Conservation (phyloP, 2,329 filamentous ascomycete species). For the Drechslerella dactyloides region DNA sequence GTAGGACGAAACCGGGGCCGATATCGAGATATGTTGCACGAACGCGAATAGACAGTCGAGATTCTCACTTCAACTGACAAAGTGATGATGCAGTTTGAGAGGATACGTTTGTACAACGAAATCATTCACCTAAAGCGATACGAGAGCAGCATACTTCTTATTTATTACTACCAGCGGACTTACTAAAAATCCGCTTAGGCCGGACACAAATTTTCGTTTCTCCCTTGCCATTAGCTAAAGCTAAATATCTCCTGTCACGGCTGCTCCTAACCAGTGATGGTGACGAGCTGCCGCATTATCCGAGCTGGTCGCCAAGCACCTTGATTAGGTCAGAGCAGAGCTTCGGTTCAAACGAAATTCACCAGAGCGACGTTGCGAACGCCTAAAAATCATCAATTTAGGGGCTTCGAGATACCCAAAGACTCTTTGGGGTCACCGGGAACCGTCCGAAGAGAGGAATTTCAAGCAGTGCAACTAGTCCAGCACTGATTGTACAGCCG, state of each 20-base stretch:
- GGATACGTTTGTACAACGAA: too few relatives aligned
- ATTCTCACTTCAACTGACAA: too few relatives aligned
- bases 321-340: slow-evolving; percentile 19
- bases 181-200: too few relatives aligned
- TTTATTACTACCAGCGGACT: too few relatives aligned
- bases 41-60: neutral
- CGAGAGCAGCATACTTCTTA: too few relatives aligned
- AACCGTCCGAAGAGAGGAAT: slow-evolving; percentile 31
- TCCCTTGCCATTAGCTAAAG: neutral
- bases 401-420: slow-evolving; percentile 18
- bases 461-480: slow-evolving; percentile 5
- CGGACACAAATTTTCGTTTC: slow-evolving; percentile 22
- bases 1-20: neutral
- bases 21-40: neutral
- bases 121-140: too few relatives aligned
- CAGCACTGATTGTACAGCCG: slow-evolving; percentile 23
- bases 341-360: slow-evolving; percentile 44
- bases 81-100: too few relatives aligned
- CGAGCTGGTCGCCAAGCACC: slow-evolving; percentile 32
- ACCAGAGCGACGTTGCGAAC: slow-evolving; percentile 15
- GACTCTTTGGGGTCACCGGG: slow-evolving; percentile 40
- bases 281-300: slow-evolving; percentile 48
- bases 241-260: slow-evolving; percentile 18
- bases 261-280: neutral
- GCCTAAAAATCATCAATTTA: slow-evolving; percentile 11